Base-by-base conservation (phyloP, 495 filamentous ascomycete species). In the Hypoxylon subgilvum region DNA sequence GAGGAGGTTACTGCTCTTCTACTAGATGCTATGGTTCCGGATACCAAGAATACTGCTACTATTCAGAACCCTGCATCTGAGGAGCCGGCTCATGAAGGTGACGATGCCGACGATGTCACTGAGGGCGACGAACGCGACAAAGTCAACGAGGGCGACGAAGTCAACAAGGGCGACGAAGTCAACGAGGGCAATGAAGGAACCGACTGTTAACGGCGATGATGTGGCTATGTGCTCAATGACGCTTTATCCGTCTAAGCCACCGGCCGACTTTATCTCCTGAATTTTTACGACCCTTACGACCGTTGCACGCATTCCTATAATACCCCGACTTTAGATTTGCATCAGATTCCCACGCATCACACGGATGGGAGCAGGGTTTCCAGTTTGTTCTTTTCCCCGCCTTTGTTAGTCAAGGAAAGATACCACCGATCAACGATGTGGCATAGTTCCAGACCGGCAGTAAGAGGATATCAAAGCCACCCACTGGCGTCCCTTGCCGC, bases 271-370 rank as follows among this genome's bases (percentile, higher is more conserved):
- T 9, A 6, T 27, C 13, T 3, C 7, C 34, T 40, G 21, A 27
- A 18, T 13, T 4, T 14, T 45, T 25, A 58, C 25, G 48, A 57
- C 31, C 35, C 3, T 57, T 30, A 57, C 12, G 45, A 55, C 3
- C 6, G 49, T 14, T 30, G 52, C n/a, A 46, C 8, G 10, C 41
- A 43, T 38, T 48, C 19, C 13, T 63, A 53, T 63, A 58, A 18
- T 36, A 54, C 27, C 55, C 55, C 6, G 44, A 50, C 38, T 43
- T 46, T 59, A 59, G 50, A 64, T 36, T 9, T 50, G 57, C 53
- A 57, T 57, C 21, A 40, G 27, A 61, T 55, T 50, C 49, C 18
- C 61, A 41, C 38, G 23, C 38, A 53, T 55, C 46, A 45, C 61
- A 59, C 59, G 44, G 44, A 55, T 36, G 44, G 49, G 25, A 55